Base-by-base conservation (phyloP, 169 alveolate species). In the Babesia gibsoni region DNA sequence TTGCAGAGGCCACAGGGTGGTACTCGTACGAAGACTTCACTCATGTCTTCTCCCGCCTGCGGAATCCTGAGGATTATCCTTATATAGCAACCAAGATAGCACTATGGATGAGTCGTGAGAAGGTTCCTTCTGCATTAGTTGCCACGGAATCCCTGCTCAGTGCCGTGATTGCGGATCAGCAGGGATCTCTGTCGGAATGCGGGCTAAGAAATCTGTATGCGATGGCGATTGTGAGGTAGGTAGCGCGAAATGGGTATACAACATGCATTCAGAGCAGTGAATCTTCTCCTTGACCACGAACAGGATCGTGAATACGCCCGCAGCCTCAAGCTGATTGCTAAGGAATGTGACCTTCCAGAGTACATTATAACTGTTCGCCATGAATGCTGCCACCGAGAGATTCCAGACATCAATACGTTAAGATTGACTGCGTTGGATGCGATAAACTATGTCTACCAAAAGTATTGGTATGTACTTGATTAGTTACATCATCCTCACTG, bases 201-300 rank as follows among this genome's bases (percentile, higher is more conserved):
- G 54, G 42, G 30, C 42, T 57, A 14, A n/a, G 67, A 23, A 64
- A 67, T 61, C 53, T 77, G 42, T 77, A 66, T 33, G 65, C 85
- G 25, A 66, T 77, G 73, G 59, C 85, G n/a, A 57, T 77, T 0
- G 54, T 77, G 35, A 29, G 85, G 85, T 77, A 33, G 0, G 64
- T 50, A 0, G 29, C 3, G 12, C 23, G 4, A 0, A 20, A 36
- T 27, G 42, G 10, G 23, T 3, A 9, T 5, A n/a, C 20, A 32
- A 4, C 53, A 70, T 70, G 9, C 2, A 22, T 12, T 33, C 42
- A 77, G 85, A 39, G 66, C 85, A 23, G 79, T 77, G 3, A 77
- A 77, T 64, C 41, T 77, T 73, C 52, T 77, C 30, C 52, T 77
- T 18, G 85, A 77, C 67, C 85, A 77, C 42, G 85, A 67, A 45